Base-by-base conservation (phyloP, 352 stramenopile species). In the Thraustotheca clavata region DNA sequence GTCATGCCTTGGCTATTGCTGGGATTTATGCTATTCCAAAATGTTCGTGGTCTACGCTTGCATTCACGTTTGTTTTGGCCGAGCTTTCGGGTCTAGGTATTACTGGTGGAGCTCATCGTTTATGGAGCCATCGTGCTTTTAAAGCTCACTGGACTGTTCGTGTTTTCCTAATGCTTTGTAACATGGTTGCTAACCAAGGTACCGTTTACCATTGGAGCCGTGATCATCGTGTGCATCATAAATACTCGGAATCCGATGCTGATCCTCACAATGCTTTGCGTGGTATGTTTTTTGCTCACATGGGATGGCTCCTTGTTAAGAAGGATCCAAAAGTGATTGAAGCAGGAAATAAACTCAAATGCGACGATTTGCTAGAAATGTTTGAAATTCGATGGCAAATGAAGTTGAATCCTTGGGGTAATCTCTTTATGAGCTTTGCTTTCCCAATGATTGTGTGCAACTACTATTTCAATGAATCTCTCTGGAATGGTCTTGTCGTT, bases 271-370 rank as follows among this genome's bases (percentile, higher is more conserved):
- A 99, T 76, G 97, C 97, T 8, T 94, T 78, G 27, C 83, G 94
- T n/a, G 97, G 97, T 40, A 99, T 99, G 71, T 99, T 99, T 82
- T 99, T 98, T 71, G 88, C 97, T 9, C 97, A 99, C 80, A 98
- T 99, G 83, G 97, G 97, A 52, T 99, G 97, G 97, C 73, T 99
- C 12, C 87, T 98, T 33, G 80, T 99, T 26, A 98, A 99, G 81
- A 99, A 99, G 75, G 88, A 99, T 75, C 77, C 80, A 1, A 83
- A 85, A 34, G 91, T 98, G 55, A 72, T 96, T 27, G 87, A 94
- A 27, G 85, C 85, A 34, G 84, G 86, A 40, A 86, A 80, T 16
- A 97, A 98, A 70, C 86, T 99, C 69, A 96, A 98, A 74, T 99
- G 96, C 72, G 88, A 91, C 49, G 97, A 99, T 68, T 73, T 99